phyloP scores from a whole-genome alignment of 805 yeast species.

The Wickerhamiella qilinensis region DNA sequence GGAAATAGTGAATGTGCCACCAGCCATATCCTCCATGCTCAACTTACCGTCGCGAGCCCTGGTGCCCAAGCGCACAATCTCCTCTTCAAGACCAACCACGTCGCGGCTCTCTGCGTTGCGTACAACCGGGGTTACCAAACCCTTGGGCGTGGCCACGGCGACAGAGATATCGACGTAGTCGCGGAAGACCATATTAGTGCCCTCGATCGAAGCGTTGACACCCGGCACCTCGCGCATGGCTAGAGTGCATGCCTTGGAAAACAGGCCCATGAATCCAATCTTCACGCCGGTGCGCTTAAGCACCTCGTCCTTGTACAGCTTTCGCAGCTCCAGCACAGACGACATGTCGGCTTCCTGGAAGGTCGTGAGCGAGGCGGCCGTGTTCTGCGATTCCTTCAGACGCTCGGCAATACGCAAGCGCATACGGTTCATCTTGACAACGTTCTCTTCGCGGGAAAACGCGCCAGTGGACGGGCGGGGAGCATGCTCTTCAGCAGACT shows the following conservation, averaged over 20 bases:
- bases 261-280: constrained; percentile 98
- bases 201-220: constrained; percentile 86
- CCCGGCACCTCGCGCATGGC: constrained; percentile 94
- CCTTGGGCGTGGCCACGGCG: constrained; percentile 99
- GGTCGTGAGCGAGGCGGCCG: constrained; percentile 95
- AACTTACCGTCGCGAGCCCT: constrained; percentile 96
- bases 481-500: constrained; percentile 19
- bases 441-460: constrained; percentile 63
- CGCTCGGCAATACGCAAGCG: constrained; percentile 97
- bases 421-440: constrained; percentile 99
- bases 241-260: constrained; percentile 80
- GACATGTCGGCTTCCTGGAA: constrained; percentile 98
- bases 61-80: constrained; percentile 62
- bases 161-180: constrained; percentile 91
- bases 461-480: constrained; percentile 30
- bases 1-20: constrained; percentile 97
- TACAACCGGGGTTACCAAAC: constrained; percentile 93
- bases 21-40: constrained; percentile 96
- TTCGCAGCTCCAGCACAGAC: constrained; percentile 80
- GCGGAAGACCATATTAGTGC: constrained; percentile 61
- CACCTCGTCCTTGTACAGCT: constrained; percentile 90
- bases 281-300: constrained; percentile 86
- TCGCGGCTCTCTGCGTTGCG: constrained; percentile 90
- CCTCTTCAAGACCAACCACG: constrained; percentile 78
- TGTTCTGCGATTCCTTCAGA: constrained; percentile 96